Evolutionary conservation across 2,329 filamentous ascomycete species (phyloP).

Genomic region (Exserohilum turcica): DNA sequence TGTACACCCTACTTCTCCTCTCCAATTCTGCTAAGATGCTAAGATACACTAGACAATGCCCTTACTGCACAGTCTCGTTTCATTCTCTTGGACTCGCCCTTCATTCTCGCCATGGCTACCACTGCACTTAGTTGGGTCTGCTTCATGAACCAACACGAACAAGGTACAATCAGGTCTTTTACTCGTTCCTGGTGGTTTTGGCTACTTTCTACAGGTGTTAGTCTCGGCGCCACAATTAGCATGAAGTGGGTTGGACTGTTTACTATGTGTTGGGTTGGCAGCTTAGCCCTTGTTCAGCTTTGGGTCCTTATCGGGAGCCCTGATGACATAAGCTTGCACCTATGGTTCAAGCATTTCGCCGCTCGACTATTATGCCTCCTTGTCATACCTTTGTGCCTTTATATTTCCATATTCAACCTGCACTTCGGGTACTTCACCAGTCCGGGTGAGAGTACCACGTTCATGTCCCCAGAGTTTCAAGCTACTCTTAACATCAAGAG

Average conservation of each 20-base stretch:
- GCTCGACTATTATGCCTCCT: constrained; percentile 91
- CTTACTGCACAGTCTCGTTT: constrained; percentile 92
- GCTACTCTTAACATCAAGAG: constrained; percentile 94
- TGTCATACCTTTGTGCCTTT: constrained; percentile 84
- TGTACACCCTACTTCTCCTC: constrained; percentile 15
- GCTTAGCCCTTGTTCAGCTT: constrained; percentile 85
- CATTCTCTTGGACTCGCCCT: constrained; percentile 93
- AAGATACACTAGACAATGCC: constrained; percentile 83
- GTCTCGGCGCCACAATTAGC: constrained; percentile 86
- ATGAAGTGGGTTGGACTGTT: constrained; percentile 99
- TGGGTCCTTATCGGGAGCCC: constrained; percentile 93
- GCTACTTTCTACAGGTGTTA: constrained; percentile 83
- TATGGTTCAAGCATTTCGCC: constrained; percentile 93
- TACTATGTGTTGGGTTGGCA: constrained; percentile 97
- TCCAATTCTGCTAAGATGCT: constrained; percentile 26
- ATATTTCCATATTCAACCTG: constrained; percentile 95
- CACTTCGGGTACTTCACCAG: constrained; percentile 94
- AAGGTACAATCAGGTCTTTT: constrained; percentile 87
- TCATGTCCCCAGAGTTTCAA: constrained; percentile 99
- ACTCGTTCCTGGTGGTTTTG: constrained; percentile 96
- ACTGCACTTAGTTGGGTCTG: constrained; percentile 88
- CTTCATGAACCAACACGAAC: constrained; percentile 96
- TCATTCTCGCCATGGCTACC: constrained; percentile 90
- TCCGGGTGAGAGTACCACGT: constrained; percentile 95
- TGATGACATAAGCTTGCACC: constrained; percentile 79